Evolutionary conservation across 2,329 filamentous ascomycete genomes (phyloP), one percentile per base, ranked within the genome.

Genomic region (Pseudomassariella vexata): DNA sequence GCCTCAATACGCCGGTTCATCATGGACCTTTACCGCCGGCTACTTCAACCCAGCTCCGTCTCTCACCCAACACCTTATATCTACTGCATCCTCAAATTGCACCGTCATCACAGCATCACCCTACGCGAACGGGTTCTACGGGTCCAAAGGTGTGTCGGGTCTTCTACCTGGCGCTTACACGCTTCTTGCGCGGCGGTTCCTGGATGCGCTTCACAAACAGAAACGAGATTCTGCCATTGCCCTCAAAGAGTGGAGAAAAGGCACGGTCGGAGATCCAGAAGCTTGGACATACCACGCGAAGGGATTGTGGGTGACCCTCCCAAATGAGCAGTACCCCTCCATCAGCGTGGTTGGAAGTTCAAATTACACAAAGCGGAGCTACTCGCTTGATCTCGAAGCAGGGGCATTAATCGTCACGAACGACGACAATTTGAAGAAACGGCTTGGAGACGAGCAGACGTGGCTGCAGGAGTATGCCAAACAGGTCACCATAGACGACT

Each of bases 211-310:
- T 1, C 60, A 70, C 32, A 50, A 60, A 7, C 49, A 56, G 23
- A 63, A 64, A 24, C 64, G 63, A 5, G 67, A 66, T 9, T 62
- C 70, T 2, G 68, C 71, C 8, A 82, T 95, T 18, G 61, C 74
- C 4, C 66, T 98, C 4, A 85, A 86, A 40, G 92, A 98, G 60
- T 98, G 92, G 92, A 76, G 82, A 6, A 71, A 72, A 27, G 92
- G 92, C 7, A 85, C 79, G 0, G 84, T 94, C 3, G 84, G 84
- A 12, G 73, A 87, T 47, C 79, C 84, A 0, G 85, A 69, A 1
- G 90, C 87, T 1, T 98, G 94, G 92, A 95, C 90, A 0, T 98
- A 98, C 58, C 92, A 98, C 50, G 92, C 92, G 28, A 98, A 98
- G 60, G 92, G 92, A 0, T 68, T 96, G 3, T 96, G 90, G 90